These are phyloP conservation scores for Solanum megistacrolobum DNA, from an alignment of 257 asterid genomes.

Conservation along the genomic window DNA sequence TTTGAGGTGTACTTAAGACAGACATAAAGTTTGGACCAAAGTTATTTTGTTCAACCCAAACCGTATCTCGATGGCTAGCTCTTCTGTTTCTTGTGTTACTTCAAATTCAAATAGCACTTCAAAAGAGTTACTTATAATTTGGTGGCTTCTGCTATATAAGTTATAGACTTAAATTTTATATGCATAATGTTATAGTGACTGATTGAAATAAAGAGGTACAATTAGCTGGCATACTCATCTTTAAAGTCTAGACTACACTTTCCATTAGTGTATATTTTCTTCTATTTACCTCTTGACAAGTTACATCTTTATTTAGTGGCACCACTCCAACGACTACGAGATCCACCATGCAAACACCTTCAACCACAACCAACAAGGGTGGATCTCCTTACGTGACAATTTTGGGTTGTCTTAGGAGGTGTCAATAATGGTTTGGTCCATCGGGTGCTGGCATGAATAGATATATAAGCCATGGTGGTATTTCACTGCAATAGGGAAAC, in stretches of 20 bases:
- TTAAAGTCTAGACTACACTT: not conserved
- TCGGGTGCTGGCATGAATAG: conserved; percentile 32
- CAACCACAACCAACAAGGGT: conserved; percentile 6
- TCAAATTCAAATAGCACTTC: too few relatives aligned
- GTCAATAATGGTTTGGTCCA: conserved; percentile 43
- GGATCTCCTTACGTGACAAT: conserved; percentile 33
- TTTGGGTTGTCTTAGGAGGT: conserved; percentile 49
- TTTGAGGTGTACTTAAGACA: too few relatives aligned
- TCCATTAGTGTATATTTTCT: not conserved
- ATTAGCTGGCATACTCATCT: not conserved
- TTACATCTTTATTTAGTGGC: not conserved
- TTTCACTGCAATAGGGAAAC: too few relatives aligned
- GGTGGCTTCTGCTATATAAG: too few relatives aligned
- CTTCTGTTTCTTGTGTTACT: too few relatives aligned
- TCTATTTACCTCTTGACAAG: not conserved
- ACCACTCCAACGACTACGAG: not conserved
- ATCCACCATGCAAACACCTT: conserved; percentile 17
- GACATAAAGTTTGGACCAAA: too few relatives aligned
- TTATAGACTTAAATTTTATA: not conserved
- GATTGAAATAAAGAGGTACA: not conserved
- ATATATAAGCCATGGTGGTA: not conserved
- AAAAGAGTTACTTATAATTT: not conserved
- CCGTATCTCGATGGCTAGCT: too few relatives aligned
- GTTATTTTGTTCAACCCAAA: too few relatives aligned
- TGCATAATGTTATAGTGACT: not conserved